Conservation (phyloP, 169 alveolate species). For the Eimeria sp. region DNA sequence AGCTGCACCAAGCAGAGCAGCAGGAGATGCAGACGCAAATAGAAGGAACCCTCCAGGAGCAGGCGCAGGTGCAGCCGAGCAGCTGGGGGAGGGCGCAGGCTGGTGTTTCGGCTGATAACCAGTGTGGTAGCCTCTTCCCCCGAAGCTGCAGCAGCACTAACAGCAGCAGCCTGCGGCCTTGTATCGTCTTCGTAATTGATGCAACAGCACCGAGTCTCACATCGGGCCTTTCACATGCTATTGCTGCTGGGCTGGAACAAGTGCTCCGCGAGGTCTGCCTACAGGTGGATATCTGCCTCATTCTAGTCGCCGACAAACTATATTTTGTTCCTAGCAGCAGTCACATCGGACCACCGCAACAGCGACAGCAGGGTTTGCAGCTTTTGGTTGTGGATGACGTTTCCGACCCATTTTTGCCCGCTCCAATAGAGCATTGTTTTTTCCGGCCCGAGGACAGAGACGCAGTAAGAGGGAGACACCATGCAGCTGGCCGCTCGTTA, state of each 20-base stretch:
- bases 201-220: constrained; percentile 32
- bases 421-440: constrained; percentile 75
- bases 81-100: constrained; percentile 35
- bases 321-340: constrained; percentile 36
- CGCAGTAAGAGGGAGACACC: neutral
- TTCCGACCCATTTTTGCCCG: constrained; percentile 75
- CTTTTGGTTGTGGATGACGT: constrained; percentile 68
- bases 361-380: constrained; percentile 44
- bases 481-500: neutral
- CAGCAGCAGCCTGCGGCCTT: constrained; percentile 72
- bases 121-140: neutral
- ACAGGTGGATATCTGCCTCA: constrained; percentile 52
- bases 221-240: constrained; percentile 59
- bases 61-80: constrained; percentile 38
- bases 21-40: neutral
- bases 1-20: constrained; percentile 46
- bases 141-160: neutral
- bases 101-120: constrained; percentile 1
- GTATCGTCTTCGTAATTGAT: constrained; percentile 75
- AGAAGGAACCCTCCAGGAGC: neutral
- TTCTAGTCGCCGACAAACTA: constrained; percentile 68
- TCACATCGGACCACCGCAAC: neutral
- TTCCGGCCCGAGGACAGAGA: constrained; percentile 64
- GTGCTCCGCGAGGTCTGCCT: constrained; percentile 55
- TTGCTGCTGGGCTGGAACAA: constrained; percentile 71